Conservation (phyloP, 768 basidiomycete genomes). For the Pleurotus platypus region DNA sequence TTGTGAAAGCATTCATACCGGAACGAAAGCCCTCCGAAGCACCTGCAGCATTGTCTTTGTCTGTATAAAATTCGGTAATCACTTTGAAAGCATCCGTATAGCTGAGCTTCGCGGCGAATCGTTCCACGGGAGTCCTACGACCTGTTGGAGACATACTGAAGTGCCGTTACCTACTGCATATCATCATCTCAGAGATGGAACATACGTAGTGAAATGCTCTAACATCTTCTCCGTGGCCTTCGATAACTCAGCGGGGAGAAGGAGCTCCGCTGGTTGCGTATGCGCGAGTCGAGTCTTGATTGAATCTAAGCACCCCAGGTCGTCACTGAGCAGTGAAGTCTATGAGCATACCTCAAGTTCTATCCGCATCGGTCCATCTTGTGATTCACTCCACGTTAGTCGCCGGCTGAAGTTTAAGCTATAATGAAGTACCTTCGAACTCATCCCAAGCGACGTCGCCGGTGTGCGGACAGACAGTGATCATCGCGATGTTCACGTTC, state of each 20-base stretch:
- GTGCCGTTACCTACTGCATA: slow-evolving; percentile 6
- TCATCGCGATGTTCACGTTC: slow-evolving; percentile 57
- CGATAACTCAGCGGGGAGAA: slow-evolving; percentile 61
- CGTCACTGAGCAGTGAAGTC: not conserved
- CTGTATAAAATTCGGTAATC: slow-evolving; percentile 64
- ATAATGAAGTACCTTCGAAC: slow-evolving; percentile 62
- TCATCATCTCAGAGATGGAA: not conserved
- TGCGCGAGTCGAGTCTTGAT: slow-evolving; percentile 83
- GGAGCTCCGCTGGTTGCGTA: slow-evolving; percentile 76
- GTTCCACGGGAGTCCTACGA: slow-evolving; percentile 58
- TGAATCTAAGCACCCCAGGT: not conserved
- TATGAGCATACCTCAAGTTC: slow-evolving; percentile 70
- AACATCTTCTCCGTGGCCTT: slow-evolving; percentile 75
- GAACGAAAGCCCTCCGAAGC: slow-evolving; percentile 43
- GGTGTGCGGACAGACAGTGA: slow-evolving; percentile 80
- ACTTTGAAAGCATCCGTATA: slow-evolving; percentile 70
- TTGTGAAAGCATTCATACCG: slow-evolving; percentile 27
- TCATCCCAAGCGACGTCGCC: slow-evolving; percentile 95
- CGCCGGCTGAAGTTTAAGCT: not conserved
- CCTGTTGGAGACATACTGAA: slow-evolving; percentile 33
- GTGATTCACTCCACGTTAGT: too few species aligned
- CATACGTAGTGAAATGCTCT: slow-evolving; percentile 62
- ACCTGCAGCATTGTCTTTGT: slow-evolving; percentile 33
- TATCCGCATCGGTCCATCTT: slow-evolving; percentile 79
- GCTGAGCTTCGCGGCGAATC: slow-evolving; percentile 47